Conservation (phyloP, 371 early-diverging fungal species). For the Mucor indicus region DNA sequence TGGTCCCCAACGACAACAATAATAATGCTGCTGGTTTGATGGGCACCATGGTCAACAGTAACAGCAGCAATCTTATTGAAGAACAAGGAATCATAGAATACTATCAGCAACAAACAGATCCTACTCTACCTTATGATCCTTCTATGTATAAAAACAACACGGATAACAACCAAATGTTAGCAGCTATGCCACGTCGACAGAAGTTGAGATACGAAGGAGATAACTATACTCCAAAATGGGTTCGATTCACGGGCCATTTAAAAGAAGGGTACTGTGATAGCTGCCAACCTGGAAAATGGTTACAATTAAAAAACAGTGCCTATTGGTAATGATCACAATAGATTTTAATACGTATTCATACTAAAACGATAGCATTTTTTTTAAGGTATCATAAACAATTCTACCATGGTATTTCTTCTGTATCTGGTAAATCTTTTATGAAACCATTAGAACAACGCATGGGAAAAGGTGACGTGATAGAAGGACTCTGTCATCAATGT, state of each 20-base stretch:
- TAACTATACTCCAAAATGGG: slow-evolving; percentile 81
- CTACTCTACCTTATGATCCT: background rate
- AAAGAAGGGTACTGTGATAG: slow-evolving; percentile 84
- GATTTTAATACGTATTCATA: background rate
- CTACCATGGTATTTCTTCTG: slow-evolving; percentile 78
- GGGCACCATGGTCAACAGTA: too few species aligned
- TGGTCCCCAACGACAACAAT: too few species aligned
- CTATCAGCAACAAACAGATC: background rate
- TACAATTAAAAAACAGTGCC: slow-evolving; percentile 85
- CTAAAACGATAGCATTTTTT: background rate
- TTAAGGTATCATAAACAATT: slow-evolving; percentile 85
- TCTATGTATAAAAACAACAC: background rate
- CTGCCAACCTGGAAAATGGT: slow-evolving; percentile 79
- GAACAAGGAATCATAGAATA: too few species aligned
- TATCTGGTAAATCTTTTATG: slow-evolving; percentile 72
- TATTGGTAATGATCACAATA: slow-evolving; percentile 57
- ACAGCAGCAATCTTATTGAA: too few species aligned
- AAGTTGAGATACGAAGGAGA: slow-evolving; percentile 67
- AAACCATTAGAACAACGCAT: slow-evolving; percentile 65
- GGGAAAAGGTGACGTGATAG: slow-evolving; percentile 53
- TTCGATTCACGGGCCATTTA: slow-evolving; percentile 65
- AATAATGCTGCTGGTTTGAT: too few species aligned
- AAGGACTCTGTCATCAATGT: slow-evolving; percentile 83
- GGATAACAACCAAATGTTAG: slow-evolving; percentile 5
- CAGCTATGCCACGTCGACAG: slow-evolving; percentile 49